Percentiles rank a stretch among this genome's conserved stretches.
Evolutionary conservation across 2,329 filamentous ascomycete species (phyloP).

Genomic region (Dendryphion nanum): DNA sequence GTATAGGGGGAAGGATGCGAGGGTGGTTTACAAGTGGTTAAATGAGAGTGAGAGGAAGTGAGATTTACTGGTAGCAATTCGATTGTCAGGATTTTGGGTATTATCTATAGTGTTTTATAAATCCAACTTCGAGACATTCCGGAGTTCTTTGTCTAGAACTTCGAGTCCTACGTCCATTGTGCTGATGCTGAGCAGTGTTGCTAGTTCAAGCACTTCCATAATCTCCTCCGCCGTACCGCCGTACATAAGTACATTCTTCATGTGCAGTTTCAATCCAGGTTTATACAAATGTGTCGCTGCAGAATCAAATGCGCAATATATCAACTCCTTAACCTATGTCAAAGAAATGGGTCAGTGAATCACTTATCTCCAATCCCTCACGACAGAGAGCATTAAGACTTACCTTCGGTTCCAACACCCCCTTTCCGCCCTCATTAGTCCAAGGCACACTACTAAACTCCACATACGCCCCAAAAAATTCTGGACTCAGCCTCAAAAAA

Average conservation of each 20-base stretch:
- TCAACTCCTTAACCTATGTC: constrained; percentile 42
- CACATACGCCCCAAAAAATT: constrained; percentile 50
- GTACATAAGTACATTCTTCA: constrained; percentile 48
- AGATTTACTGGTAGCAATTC: too few relatives aligned
- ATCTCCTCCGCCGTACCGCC: constrained; percentile 49
- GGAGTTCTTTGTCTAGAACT: constrained; percentile 23
- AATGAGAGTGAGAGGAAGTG: constrained; percentile 31
- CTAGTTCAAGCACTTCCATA: constrained; percentile 50
- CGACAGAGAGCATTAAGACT: constrained; percentile 1
- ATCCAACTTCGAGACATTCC: not conserved
- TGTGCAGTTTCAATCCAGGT: constrained; percentile 49
- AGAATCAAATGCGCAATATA: constrained; percentile 50
- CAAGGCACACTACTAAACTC: constrained; percentile 48
- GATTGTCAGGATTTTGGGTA: too few relatives aligned
- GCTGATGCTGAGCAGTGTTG: constrained; percentile 33
- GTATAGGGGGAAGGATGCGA: constrained; percentile 31
- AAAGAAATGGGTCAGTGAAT: not conserved
- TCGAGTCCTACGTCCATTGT: constrained; percentile 27
- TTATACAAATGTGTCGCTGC: constrained; percentile 50
- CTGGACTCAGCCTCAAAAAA: constrained; percentile 44
- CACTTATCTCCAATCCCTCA: not conserved
- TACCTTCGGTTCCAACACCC: constrained; percentile 46
- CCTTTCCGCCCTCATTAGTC: constrained; percentile 27
- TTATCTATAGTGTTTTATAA: too few relatives aligned
- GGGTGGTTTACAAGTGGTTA: constrained; percentile 33